Percentiles rank a stretch among this genome's conserved stretches.
These are phyloP conservation scores for Cyberlindnera subsufficiens DNA, from an alignment of 805 yeast species.

Conservation along the genomic window DNA sequence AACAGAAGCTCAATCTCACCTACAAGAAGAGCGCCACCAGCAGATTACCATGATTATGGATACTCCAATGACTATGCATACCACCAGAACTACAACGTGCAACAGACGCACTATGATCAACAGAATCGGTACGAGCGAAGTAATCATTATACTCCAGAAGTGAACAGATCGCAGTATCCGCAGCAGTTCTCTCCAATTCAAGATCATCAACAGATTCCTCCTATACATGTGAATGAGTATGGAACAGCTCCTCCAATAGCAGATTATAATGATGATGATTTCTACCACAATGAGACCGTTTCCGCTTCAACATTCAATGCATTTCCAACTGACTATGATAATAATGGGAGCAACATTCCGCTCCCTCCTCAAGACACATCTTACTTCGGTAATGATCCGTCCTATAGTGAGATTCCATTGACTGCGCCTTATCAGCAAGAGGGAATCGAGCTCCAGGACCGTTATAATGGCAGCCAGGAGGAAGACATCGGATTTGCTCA, in stretches of 20 bases:
- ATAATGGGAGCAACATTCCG: slow-evolving; percentile 3
- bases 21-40: slow-evolving; percentile 9
- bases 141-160: too few species aligned
- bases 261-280: slow-evolving; percentile 11
- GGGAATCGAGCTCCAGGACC: slow-evolving; percentile 7
- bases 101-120: slow-evolving; percentile 3
- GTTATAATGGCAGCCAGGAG: slow-evolving; percentile 21
- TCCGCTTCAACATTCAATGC: slow-evolving; percentile 15
- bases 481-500: slow-evolving; percentile 32
- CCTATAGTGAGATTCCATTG: slow-evolving; percentile 5
- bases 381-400: slow-evolving; percentile 7
- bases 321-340: slow-evolving; percentile 14
- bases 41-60: neutral
- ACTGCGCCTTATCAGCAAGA: slow-evolving; percentile 2
- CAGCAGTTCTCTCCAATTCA: slow-evolving; percentile 22
- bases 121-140: neutral
- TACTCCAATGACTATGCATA: neutral
- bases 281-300: slow-evolving; percentile 10
- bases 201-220: slow-evolving; percentile 14
- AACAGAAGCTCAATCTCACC: slow-evolving; percentile 9
- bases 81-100: slow-evolving; percentile 3
- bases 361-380: slow-evolving; percentile 7
- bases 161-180: slow-evolving; percentile 4
- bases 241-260: neutral
- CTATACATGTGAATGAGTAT: slow-evolving; percentile 9